Base-by-base conservation (phyloP, 129 eudicot species). In the Oenanthe sinensis region DNA sequence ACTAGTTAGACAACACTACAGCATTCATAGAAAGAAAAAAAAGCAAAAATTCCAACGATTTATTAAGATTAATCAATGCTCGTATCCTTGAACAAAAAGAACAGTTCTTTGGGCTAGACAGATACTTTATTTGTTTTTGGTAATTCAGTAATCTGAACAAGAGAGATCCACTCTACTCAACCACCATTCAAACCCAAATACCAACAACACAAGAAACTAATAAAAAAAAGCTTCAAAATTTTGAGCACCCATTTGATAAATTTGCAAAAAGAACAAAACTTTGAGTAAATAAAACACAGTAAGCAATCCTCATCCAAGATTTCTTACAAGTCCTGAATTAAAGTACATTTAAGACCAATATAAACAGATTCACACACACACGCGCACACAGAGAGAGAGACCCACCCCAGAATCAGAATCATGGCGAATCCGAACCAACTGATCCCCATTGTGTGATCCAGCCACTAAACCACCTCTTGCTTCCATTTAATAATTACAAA, bases 391-490 rank as follows among this genome's bases (percentile, higher is more conserved):
- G 65, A 55, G 14, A 60, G 68, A 60, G 33, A 60, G 68, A 58
- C 85, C 75, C 79, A 92, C 97, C 91, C 85, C 96, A 84, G 93
- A 84, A 78, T 90, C 93, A 78, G 96, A 87, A 75, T 90, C 97
- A 80, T 92, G 93, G 33, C 96, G 87, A 78, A 90, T 92, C 60
- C 93, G 84, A 42, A 90, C 96, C 58, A 92, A 82, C 82, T 92
- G 89, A 33, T 92, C 90, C 78, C 90, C 83, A 49, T 88, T 88
- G 84, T 92, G 85, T 7, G 96, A 92, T 92, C 97, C 97, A 79
- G 97, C 97, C 36, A 92, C 97, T 84, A 93, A 78, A 42, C 98
- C 98, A 77, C 84, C 92, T 84, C 81, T 88, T 42, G 96, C 92
- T 87, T 93, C 91, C 98, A 93, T 93, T 55, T 78, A 79, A 72